Evolutionary conservation across 495 filamentous ascomycete genomes (phyloP).

Genomic region (Bacidia gigantensis): DNA sequence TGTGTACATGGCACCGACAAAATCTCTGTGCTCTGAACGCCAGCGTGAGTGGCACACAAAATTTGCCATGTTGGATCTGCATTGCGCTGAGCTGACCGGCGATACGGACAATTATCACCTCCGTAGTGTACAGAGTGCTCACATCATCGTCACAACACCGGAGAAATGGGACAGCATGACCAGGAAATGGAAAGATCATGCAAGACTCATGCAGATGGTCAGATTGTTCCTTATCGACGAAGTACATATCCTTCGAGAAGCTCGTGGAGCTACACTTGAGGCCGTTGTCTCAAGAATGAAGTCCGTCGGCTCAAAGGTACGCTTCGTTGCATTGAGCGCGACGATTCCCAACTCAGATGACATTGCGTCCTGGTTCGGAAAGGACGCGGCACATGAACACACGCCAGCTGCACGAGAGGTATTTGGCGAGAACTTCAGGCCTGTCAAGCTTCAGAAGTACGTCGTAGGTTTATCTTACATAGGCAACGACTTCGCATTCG

Average conservation of each 20-base stretch:
- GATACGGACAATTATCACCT: conserved; percentile 72
- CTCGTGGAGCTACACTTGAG: conserved; percentile 79
- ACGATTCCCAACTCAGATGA: conserved; percentile 89
- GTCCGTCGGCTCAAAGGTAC: conserved; percentile 68
- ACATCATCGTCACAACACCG: conserved; percentile 90
- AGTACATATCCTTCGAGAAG: conserved; percentile 87
- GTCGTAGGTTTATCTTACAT: conserved; percentile 60
- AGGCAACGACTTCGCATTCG: conserved; percentile 77
- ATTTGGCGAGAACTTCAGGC: conserved; percentile 88
- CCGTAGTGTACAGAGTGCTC: conserved; percentile 60
- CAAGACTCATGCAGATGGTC: conserved; percentile 67
- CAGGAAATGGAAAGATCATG: conserved; percentile 86
- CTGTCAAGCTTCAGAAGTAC: conserved; percentile 73
- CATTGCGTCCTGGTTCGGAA: conserved; percentile 85
- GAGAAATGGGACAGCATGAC: conserved; percentile 99
- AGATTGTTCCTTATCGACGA: conserved; percentile 93
- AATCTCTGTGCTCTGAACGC: conserved; percentile 78
- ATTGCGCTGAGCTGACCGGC: conserved; percentile 79
- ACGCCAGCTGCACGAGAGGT: conserved; percentile 57
- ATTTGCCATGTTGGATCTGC: conserved; percentile 59
- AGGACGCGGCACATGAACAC: conserved; percentile 48
- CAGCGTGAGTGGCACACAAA: conserved; percentile 75
- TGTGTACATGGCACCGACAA: conserved; percentile 90
- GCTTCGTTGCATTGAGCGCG: conserved; percentile 85
- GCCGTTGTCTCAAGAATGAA: conserved; percentile 98